phyloP scores from a whole-genome alignment of 2,329 filamentous ascomycete genomes.

The Cytospora schulzeri region DNA sequence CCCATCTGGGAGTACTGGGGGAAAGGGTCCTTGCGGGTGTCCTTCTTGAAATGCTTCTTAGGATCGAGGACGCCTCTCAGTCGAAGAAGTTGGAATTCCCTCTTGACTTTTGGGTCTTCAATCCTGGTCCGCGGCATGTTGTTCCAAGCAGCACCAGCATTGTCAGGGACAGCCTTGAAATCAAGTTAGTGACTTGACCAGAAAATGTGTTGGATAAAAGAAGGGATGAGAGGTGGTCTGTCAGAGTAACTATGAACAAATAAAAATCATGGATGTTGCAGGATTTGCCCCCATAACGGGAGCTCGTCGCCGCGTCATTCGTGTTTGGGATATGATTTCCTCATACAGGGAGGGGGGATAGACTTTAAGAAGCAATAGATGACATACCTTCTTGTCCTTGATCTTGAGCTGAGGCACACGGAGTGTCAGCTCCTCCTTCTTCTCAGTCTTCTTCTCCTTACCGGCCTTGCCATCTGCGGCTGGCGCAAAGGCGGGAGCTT shows the following conservation, averaged over 20 bases:
- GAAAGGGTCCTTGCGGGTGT: constrained; percentile 66
- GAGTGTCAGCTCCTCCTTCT: constrained; percentile 34
- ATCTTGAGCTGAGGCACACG: constrained; percentile 34
- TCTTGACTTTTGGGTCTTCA: constrained; percentile 76
- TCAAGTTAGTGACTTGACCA: constrained; percentile 31
- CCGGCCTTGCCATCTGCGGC: constrained; percentile 20
- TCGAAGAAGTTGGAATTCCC: constrained; percentile 84
- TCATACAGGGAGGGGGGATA: constrained; percentile 56
- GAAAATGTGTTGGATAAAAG: constrained; percentile 34
- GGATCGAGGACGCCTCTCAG: constrained; percentile 89
- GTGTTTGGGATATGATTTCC: constrained; percentile 72
- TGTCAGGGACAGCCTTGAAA: constrained; percentile 44
- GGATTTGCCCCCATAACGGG: constrained; percentile 80
- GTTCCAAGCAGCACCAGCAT: constrained; percentile 83
- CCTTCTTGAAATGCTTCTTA: constrained; percentile 90
- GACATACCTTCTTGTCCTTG: constrained; percentile 39
- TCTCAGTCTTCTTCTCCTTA: constrained; percentile 27
- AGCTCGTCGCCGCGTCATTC: constrained; percentile 73
- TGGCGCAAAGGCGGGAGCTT: constrained; percentile 22
- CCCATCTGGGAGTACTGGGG: constrained; percentile 89
- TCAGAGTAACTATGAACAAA: constrained; percentile 76
- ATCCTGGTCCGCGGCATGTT: constrained; percentile 82
- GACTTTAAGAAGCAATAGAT: background rate
- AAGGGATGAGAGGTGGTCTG: constrained; percentile 45
- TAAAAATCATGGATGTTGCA: constrained; percentile 60